Evolutionary conservation across 2,329 filamentous ascomycete species (phyloP).

Genomic region (Rhinocladiella similis): DNA sequence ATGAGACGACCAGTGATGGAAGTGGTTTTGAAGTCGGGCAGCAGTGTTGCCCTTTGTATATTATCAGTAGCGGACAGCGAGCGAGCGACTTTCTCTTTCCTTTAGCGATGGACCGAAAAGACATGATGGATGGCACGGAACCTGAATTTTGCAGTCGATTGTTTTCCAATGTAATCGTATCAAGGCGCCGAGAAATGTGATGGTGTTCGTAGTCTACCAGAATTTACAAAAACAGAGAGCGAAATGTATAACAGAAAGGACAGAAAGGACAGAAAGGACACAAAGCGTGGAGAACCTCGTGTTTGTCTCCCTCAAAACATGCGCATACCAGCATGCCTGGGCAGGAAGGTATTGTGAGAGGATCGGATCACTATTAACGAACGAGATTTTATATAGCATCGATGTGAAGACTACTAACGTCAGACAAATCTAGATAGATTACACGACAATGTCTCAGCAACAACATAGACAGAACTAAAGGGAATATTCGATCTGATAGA

Average conservation of each 20-base stretch:
- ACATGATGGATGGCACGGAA: too few relatives aligned
- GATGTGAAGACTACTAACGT: too few relatives aligned
- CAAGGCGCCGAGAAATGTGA: too few relatives aligned
- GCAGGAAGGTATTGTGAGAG: conserved; percentile 65
- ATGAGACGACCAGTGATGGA: not conserved
- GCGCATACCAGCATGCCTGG: conserved; percentile 81
- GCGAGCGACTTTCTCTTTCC: not conserved
- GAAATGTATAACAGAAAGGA: not conserved
- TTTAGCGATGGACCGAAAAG: too few relatives aligned
- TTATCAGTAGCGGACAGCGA: not conserved
- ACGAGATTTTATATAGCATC: too few relatives aligned
- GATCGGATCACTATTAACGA: not conserved
- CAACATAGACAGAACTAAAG: too few relatives aligned
- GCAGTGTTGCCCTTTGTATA: not conserved
- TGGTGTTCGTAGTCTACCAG: not conserved
- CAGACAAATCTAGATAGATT: too few relatives aligned
- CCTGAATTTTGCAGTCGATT: too few relatives aligned
- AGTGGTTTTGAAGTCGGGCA: not conserved
- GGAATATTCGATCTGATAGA: too few relatives aligned
- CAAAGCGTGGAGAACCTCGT: not conserved
- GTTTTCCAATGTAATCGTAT: too few relatives aligned
- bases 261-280: too few relatives aligned
- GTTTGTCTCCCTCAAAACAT: not conserved
- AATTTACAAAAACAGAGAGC: not conserved
- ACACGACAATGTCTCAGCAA: too few relatives aligned